phyloP scores from a whole-genome alignment of 257 asterid species.

The Eucommia ulmoides region DNA sequence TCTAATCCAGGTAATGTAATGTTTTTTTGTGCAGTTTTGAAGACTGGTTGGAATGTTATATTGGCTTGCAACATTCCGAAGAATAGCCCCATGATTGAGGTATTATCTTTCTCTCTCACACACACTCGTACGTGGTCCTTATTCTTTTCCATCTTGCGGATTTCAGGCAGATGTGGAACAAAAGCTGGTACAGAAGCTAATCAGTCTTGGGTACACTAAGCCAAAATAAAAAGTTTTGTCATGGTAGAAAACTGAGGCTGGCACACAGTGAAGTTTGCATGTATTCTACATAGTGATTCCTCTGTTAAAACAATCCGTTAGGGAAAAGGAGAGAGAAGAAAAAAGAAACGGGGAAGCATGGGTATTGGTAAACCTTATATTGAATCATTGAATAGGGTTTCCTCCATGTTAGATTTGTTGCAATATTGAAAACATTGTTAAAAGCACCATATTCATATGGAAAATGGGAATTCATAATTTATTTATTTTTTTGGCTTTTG shows the following conservation, averaged over 20 bases:
- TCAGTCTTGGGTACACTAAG: slow-evolving; percentile 49
- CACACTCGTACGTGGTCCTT: not conserved
- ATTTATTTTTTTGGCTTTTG: no score
- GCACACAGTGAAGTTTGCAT: no score
- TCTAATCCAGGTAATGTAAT: slow-evolving; percentile 6
- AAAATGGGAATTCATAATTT: no score
- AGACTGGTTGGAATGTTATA: slow-evolving; percentile 66
- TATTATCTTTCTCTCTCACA: slow-evolving; percentile 16
- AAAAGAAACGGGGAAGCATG: no score
- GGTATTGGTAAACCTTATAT: no score
- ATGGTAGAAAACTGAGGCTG: slow-evolving; percentile 9
- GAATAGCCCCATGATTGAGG: slow-evolving; percentile 87
- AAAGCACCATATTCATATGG: no score
- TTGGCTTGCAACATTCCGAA: slow-evolving; percentile 83
- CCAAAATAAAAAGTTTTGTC: slow-evolving; percentile 19
- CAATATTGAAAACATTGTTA: no score
- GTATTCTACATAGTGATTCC: no score
- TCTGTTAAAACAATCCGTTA: no score
- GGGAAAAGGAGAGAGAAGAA: no score
- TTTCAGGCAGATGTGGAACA: slow-evolving; percentile 79
- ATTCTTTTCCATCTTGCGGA: not conserved
- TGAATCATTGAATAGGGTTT: no score
- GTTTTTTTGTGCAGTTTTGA: slow-evolving; percentile 41
- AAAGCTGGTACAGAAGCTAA: slow-evolving; percentile 62
- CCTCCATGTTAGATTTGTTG: no score